Evolutionary conservation across 176 grass and related monocot genomes (phyloP).

Genomic region (Pontederia paniculata): DNA sequence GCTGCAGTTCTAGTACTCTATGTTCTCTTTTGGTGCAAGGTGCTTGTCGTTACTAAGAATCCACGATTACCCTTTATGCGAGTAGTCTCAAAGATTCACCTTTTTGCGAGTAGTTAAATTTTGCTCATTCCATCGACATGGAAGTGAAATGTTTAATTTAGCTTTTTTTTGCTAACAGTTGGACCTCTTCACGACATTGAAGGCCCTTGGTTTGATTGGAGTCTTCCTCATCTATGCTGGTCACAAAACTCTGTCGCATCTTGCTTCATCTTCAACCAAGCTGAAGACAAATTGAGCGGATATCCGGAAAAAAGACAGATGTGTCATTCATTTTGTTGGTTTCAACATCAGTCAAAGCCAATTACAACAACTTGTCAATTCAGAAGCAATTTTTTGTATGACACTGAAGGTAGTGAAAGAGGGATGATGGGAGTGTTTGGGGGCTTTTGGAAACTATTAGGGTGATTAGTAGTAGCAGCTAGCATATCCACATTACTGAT

Average conservation of each 20-base stretch:
- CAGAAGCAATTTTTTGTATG: too few relatives aligned
- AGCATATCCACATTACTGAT: too few relatives aligned
- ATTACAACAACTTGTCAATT: too few relatives aligned
- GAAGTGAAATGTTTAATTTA: not conserved
- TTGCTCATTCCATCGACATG: too few relatives aligned
- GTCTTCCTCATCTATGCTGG: conserved; percentile 64
- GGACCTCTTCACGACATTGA: conserved; percentile 94
- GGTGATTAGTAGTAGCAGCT: too few relatives aligned
- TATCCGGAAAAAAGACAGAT: not conserved
- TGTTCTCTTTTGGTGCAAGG: conserved; percentile 94
- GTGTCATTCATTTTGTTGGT: conserved; percentile 8
- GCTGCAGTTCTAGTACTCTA: conserved; percentile 78
- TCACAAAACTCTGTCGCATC: conserved; percentile 63
- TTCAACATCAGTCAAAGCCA: too few relatives aligned
- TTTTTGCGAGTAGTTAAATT: too few relatives aligned
- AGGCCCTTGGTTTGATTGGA: conserved; percentile 49
- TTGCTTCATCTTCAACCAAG: conserved; percentile 42
- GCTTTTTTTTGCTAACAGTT: conserved; percentile 33
- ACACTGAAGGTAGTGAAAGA: too few relatives aligned
- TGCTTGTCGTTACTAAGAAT: conserved; percentile 6
- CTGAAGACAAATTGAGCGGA: conserved; percentile 77
- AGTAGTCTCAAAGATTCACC: too few relatives aligned
- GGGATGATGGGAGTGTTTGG: too few relatives aligned
- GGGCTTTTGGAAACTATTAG: too few relatives aligned
- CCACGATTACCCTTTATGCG: too few relatives aligned